A percentile compares a stretch with the other conserved stretches of the same genome.
Evolutionary conservation across 352 stramenopile genomes (phyloP).

Genomic region (Albugo candida): DNA sequence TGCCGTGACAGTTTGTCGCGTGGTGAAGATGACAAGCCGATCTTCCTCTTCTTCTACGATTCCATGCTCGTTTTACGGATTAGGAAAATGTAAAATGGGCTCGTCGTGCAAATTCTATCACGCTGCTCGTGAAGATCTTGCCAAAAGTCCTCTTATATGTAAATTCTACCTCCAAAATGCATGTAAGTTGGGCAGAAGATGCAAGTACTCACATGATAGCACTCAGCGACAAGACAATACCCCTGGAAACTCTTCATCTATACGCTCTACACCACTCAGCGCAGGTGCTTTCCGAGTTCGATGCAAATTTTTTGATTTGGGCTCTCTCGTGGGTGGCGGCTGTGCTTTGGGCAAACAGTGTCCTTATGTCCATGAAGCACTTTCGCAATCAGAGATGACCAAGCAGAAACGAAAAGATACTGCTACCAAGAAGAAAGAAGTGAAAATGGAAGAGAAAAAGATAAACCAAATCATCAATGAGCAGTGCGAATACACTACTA

Average conservation of each 20-base stretch:
- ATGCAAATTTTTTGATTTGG: slow-evolving; percentile 28
- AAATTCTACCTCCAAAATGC: slow-evolving; percentile 52
- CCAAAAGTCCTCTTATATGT: slow-evolving; percentile 24
- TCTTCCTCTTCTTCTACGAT: slow-evolving; percentile 3
- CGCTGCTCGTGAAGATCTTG: slow-evolving; percentile 16
- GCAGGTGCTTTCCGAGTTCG: slow-evolving; percentile 17
- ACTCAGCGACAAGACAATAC: slow-evolving; percentile 1
- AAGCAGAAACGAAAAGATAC: slow-evolving; percentile 5
- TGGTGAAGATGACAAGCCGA: too few species aligned
- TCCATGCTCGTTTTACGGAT: slow-evolving; percentile 44
- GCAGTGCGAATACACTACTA: slow-evolving; percentile 6
- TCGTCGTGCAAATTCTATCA: slow-evolving; percentile 48
- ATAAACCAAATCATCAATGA: too few species aligned
- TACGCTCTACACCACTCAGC: slow-evolving; percentile 15
- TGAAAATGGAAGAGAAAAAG: slow-evolving; percentile 12
- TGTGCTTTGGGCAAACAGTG: slow-evolving; percentile 43
- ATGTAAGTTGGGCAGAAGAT: slow-evolving; percentile 34
- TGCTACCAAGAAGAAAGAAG: slow-evolving; percentile 7
- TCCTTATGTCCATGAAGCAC: slow-evolving; percentile 35
- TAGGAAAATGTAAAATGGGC: slow-evolving; percentile 48
- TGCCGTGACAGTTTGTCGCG: too few species aligned
- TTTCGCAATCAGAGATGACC: slow-evolving; percentile 5
- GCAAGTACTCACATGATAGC: slow-evolving; percentile 37
- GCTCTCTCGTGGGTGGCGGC: slow-evolving; percentile 44
- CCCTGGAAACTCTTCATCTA: slow-evolving; percentile 2